A percentile compares a stretch with the other conserved stretches of the same genome.
phyloP scores from a whole-genome alignment of 768 basidiomycete genomes.

The Trametes sanguinea region DNA sequence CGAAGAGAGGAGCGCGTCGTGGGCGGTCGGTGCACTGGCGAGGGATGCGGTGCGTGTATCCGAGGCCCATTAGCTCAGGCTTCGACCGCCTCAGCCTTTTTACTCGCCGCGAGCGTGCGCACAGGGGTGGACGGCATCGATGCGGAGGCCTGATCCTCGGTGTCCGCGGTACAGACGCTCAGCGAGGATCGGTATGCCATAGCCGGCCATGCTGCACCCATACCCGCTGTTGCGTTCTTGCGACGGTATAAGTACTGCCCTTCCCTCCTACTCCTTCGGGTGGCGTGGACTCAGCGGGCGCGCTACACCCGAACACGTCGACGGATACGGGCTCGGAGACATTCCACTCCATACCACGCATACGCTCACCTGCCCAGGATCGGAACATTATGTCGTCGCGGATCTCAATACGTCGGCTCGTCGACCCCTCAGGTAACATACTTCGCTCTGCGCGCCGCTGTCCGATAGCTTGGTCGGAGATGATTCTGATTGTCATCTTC shows the following conservation, averaged over 20 bases:
- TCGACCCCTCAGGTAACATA: slow-evolving; percentile 22
- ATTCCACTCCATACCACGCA: background rate
- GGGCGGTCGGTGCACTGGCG: background rate
- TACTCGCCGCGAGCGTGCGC: background rate
- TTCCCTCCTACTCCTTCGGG: background rate
- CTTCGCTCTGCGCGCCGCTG: slow-evolving; percentile 6
- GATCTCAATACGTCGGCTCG: slow-evolving; percentile 19
- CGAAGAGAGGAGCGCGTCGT: background rate
- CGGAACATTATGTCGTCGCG: background rate
- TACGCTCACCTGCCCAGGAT: background rate
- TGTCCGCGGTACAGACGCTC: slow-evolving; percentile 10
- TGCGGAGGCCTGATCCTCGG: slow-evolving; percentile 7
- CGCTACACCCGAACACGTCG: background rate
- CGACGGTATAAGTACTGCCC: background rate
- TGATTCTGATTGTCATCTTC: background rate
- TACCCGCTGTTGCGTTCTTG: background rate
- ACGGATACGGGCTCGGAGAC: too few species aligned
- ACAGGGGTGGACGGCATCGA: background rate
- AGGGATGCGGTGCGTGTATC: background rate
- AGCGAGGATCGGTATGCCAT: background rate
- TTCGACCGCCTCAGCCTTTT: background rate
- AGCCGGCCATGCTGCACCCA: background rate
- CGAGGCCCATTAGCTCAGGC: background rate
- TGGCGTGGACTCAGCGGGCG: background rate
- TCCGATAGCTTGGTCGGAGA: background rate